Base-by-base conservation (phyloP, 805 yeast genomes). In the Zygosaccharomyces rouxii region DNA sequence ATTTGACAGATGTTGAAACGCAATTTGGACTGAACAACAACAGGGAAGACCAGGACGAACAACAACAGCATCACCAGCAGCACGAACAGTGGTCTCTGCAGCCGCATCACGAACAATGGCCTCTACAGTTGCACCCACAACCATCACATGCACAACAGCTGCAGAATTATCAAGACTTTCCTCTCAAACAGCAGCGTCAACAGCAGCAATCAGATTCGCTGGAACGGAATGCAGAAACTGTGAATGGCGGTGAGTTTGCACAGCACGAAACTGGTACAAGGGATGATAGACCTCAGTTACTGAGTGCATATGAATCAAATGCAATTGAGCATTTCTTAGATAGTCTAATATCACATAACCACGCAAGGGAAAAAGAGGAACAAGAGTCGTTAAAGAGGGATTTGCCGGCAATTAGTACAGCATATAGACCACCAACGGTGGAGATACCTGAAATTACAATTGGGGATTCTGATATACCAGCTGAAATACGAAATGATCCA, bases 251-350 rank as follows among this genome's bases (percentile, higher is more conserved):
- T 16, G 11, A 35, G 18, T 13, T 10, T 25, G 2, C 21, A 33
- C 21, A 44, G 37, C 14, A 35, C 37, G 10, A 44, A 38, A 16
- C 30, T 33, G 7, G 21, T 33, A 33, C 19, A 11, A 33, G 10
- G 19, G 37, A 37, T 7, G 30, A 43, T 9, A 51, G 42, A 16
- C 48, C 49, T 4, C 55, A 56, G 10, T 47, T 66, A 14, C 49
- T 68, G 50, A 67, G 68, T 41, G 55, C 60, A 7, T 53, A 60
- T 46, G 71, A 68, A 48, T 59, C 69, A 1, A 55, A 56, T 50
- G 69, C 65, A 2, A 61, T 68, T 31, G 68, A 65, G 39, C 54
- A 54, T 31, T 67, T 68, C 42, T 44, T 68, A 31, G 68, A 66
- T 42, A 60, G 57, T 30, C 45, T 63, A 28, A 50, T 60, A 7